Evolutionary conservation across 805 yeast genomes (phyloP).

Genomic region (Grigorovia jiainica): DNA sequence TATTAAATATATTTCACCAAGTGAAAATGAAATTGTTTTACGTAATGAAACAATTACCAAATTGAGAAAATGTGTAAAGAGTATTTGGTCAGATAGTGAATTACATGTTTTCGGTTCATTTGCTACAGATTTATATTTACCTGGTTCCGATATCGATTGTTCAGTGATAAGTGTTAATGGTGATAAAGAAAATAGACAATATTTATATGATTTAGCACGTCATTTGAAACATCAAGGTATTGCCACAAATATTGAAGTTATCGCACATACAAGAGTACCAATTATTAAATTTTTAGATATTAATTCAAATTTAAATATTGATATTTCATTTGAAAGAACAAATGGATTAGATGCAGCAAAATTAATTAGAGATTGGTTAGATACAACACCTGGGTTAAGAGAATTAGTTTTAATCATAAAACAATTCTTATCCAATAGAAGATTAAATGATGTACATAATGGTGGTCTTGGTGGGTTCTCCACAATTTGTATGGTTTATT

Average conservation of each 20-base stretch:
- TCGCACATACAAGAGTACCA: conserved; percentile 88
- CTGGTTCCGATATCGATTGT: conserved; percentile 94
- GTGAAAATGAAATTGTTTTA: conserved; percentile 54
- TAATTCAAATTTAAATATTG: conserved; percentile 61
- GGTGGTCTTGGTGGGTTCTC: conserved; percentile 96
- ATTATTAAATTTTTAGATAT: conserved; percentile 85
- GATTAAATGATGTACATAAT: conserved; percentile 74
- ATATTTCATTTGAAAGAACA: conserved; percentile 78
- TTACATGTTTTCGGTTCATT: conserved; percentile 87
- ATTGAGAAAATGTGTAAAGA: conserved; percentile 42
- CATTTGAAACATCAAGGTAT: conserved; percentile 50
- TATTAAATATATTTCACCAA: conserved; percentile 77
- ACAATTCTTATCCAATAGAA: conserved; percentile 72
- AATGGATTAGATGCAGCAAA: conserved; percentile 80
- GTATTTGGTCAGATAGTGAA: conserved; percentile 70
- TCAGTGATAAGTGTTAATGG: conserved; percentile 62
- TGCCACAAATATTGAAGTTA: conserved; percentile 70
- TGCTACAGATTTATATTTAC: conserved; percentile 90
- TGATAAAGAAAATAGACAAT: conserved; percentile 48
- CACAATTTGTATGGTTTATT: conserved; percentile 76
- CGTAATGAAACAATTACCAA: conserved; percentile 60
- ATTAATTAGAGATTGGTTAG: conserved; percentile 65
- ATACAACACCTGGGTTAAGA: conserved; percentile 64
- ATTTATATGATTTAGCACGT: conserved; percentile 65
- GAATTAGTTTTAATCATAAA: conserved; percentile 77